Conservation (phyloP, 805 yeast species). For the Yamadazyma olivae region DNA sequence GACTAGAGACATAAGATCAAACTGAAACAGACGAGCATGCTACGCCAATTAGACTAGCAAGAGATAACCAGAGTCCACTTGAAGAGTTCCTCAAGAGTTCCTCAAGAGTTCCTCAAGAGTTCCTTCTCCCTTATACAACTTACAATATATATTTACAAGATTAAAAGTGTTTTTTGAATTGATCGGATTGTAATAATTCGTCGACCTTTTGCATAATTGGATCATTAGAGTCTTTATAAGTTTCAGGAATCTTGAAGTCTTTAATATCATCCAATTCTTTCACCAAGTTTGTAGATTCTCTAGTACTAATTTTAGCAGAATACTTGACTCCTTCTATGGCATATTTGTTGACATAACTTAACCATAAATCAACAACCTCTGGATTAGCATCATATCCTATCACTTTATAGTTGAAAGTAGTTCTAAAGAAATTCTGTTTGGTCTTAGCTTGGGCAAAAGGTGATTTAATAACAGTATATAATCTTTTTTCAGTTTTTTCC, state of each 20-base stretch:
- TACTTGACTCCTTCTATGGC: constrained; percentile 80
- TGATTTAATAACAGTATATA: constrained; percentile 91
- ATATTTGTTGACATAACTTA: constrained; percentile 74
- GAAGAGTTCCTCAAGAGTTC: no score
- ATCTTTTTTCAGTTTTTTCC: constrained; percentile 67
- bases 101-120: no score
- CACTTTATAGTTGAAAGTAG: constrained; percentile 72
- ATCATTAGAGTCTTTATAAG: constrained; percentile 31
- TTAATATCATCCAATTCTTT: constrained; percentile 23
- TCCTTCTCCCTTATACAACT: no score
- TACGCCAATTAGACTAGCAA: no score
- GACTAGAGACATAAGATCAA: background rate
- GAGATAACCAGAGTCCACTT: background rate
- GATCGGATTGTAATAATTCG: constrained; percentile 67
- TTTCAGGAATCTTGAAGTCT: constrained; percentile 26
- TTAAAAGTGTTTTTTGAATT: constrained; percentile 55
- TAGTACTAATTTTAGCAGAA: constrained; percentile 57
- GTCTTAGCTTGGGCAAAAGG: constrained; percentile 94
- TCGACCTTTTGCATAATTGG: constrained; percentile 65
- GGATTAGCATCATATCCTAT: constrained; percentile 82
- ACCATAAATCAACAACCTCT: constrained; percentile 78
- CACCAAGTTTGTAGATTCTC: constrained; percentile 27
- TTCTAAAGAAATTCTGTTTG: constrained; percentile 90
- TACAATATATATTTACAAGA: constrained; percentile 1
- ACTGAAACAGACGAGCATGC: background rate